A percentile compares a stretch with the other conserved stretches of the same genome.
These are phyloP conservation scores for Spergularia azorica DNA, from an alignment of 179 eudicot genomes.

Conservation along the genomic window DNA sequence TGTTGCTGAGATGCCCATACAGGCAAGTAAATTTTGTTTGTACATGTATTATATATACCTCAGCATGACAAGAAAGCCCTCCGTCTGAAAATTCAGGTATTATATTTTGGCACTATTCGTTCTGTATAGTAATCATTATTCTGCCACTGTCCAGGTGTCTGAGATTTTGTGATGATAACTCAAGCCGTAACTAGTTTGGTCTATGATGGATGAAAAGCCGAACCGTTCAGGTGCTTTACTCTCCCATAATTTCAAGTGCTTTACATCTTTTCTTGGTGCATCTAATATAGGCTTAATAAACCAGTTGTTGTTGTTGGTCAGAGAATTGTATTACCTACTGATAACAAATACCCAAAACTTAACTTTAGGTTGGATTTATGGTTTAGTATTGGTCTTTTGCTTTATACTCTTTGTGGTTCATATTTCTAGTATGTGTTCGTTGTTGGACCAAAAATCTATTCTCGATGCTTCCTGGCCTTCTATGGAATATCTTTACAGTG, in stretches of 20 bases:
- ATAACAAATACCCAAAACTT: background rate
- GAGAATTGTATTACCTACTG: background rate
- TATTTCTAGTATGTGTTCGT: background rate
- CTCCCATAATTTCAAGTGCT: background rate
- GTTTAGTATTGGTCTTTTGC: background rate
- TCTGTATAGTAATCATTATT: background rate
- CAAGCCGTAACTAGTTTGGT: constrained; percentile 6
- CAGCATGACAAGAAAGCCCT: background rate
- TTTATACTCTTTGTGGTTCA: constrained; percentile 7
- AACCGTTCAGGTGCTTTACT: constrained; percentile 27
- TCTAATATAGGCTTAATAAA: background rate
- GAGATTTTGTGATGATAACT: constrained; percentile 33
- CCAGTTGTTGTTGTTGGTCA: background rate
- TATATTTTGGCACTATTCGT: background rate
- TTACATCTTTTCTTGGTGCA: background rate
- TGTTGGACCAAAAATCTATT: background rate
- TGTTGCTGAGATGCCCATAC: constrained; percentile 84
- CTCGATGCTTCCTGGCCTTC: background rate
- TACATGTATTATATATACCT: background rate
- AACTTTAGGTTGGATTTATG: background rate
- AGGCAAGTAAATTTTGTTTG: constrained; percentile 40
- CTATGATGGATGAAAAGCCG: constrained; percentile 14
- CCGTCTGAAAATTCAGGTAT: background rate
- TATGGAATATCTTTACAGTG: background rate
- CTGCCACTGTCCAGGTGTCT: constrained; percentile 30